Conservation (phyloP, 129 eudicot genomes). For the Helichrysum umbraculigerum region DNA sequence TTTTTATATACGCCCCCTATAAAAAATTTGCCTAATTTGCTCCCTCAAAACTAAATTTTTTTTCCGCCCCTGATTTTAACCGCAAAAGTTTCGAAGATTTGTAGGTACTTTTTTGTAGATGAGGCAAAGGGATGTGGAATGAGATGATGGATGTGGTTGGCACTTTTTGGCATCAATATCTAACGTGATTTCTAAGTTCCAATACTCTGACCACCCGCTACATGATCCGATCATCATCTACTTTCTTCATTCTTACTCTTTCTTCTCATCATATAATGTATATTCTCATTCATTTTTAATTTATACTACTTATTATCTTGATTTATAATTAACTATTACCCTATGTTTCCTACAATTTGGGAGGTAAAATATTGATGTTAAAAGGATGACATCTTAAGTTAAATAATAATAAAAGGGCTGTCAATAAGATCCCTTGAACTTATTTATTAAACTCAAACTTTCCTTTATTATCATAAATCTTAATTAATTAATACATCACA, state of each 20-base stretch:
- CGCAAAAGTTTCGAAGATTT: background rate
- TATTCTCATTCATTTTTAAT: background rate
- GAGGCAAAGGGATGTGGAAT: background rate
- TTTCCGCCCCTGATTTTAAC: too few species aligned
- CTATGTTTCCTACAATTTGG: background rate
- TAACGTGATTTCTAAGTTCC: constrained; percentile 35
- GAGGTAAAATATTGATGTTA: too few species aligned
- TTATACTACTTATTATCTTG: background rate
- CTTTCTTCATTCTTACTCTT: constrained; percentile 31
- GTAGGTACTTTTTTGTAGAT: constrained; percentile 13
- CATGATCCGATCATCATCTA: constrained; percentile 27
- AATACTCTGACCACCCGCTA: constrained; percentile 21
- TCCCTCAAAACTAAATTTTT: too few species aligned
- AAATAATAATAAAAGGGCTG: too few species aligned
- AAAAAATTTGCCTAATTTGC: too few species aligned
- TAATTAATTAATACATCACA: too few species aligned
- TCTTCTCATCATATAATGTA: background rate
- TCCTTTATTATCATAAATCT: too few species aligned
- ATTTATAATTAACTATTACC: background rate
- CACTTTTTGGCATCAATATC: constrained; percentile 33
- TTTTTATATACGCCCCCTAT: too few species aligned
- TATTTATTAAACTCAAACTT: too few species aligned
- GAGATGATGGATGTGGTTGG: constrained; percentile 16
- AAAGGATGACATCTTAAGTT: background rate
- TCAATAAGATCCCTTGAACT: too few species aligned